A percentile compares a stretch with the other conserved stretches of the same genome.
phyloP scores from a whole-genome alignment of 2,329 filamentous ascomycete genomes.

The Lachnum nothofagi region DNA sequence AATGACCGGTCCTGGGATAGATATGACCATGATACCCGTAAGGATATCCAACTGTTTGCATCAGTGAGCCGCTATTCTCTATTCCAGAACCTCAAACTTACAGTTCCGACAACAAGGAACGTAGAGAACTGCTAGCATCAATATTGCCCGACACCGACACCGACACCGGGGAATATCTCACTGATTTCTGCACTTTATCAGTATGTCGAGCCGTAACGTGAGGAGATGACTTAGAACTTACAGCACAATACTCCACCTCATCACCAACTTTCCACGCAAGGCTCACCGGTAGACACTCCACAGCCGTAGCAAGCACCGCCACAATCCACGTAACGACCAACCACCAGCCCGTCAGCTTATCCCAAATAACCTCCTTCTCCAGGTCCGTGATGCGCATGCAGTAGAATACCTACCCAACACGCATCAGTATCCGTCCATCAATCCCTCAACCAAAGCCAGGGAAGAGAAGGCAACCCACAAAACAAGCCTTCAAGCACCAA shows the following conservation, averaged over 20 bases:
- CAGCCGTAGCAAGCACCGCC: conserved; percentile 14
- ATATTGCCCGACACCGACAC: neutral
- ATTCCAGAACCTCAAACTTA: neutral
- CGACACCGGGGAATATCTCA: neutral
- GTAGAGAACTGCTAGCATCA: conserved; percentile 2
- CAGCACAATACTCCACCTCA: conserved; percentile 16
- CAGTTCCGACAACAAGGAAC: conserved; percentile 9
- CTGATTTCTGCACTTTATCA: conserved; percentile 18
- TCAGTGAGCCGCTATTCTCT: neutral
- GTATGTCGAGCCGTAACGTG: neutral
- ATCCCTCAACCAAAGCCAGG: too few relatives aligned
- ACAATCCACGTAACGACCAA: conserved; percentile 18
- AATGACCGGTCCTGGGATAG: too few relatives aligned
- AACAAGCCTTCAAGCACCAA: conserved; percentile 26
- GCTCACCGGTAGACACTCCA: conserved; percentile 18
- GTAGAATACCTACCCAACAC: conserved; percentile 17
- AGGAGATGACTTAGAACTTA: conserved; percentile 4
- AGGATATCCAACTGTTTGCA: conserved; percentile 14
- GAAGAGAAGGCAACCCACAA: conserved; percentile 19
- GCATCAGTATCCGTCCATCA: neutral
- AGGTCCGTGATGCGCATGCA: conserved; percentile 17
- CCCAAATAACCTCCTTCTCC: conserved; percentile 10
- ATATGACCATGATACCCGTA: conserved; percentile 17
- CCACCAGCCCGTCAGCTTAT: conserved; percentile 9
- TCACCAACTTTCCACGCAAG: conserved; percentile 21